Evolutionary conservation across 441 rosid species (phyloP).

Genomic region (Capsella rubella): DNA sequence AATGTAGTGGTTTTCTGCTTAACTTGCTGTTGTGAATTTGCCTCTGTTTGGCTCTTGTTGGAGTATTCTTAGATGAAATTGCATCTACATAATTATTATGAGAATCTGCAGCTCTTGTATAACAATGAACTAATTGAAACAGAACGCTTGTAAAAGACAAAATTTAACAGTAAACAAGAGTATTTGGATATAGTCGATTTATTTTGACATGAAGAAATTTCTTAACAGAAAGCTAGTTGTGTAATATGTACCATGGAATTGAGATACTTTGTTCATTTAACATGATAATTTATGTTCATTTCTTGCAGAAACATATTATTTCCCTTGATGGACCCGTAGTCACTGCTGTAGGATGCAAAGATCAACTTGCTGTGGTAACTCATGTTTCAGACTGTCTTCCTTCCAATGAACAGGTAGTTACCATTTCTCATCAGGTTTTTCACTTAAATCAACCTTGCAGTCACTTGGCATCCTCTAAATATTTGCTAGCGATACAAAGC

Average conservation of each 20-base stretch:
- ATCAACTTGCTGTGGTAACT: constrained; percentile 84
- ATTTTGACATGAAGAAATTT: neutral
- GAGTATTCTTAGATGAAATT: constrained; percentile 12
- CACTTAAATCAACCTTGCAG: constrained; percentile 16
- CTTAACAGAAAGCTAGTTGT: neutral
- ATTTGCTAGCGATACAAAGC: neutral
- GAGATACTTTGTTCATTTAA: constrained; percentile 2
- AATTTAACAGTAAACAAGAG: neutral
- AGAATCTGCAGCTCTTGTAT: constrained; percentile 5
- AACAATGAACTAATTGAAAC: constrained; percentile 7
- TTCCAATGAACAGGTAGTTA: constrained; percentile 79
- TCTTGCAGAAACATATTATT: constrained; percentile 76
- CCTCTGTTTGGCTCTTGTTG: constrained; percentile 5
- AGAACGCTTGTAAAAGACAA: constrained; percentile 13
- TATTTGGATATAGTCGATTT: neutral
- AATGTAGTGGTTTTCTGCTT: neutral
- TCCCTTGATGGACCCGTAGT: constrained; percentile 91
- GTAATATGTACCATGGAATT: neutral
- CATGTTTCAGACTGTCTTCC: constrained; percentile 87
- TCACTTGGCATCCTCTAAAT: constrained; percentile 6
- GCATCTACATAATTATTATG: neutral
- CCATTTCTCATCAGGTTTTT: constrained; percentile 10
- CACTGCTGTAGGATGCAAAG: constrained; percentile 81
- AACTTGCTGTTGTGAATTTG: constrained; percentile 10
- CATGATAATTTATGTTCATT: constrained; percentile 14